A percentile compares a stretch with the other conserved stretches of the same genome.
Conservation (phyloP, 2,329 filamentous ascomycete species). For the Verticillium alfalfae region DNA sequence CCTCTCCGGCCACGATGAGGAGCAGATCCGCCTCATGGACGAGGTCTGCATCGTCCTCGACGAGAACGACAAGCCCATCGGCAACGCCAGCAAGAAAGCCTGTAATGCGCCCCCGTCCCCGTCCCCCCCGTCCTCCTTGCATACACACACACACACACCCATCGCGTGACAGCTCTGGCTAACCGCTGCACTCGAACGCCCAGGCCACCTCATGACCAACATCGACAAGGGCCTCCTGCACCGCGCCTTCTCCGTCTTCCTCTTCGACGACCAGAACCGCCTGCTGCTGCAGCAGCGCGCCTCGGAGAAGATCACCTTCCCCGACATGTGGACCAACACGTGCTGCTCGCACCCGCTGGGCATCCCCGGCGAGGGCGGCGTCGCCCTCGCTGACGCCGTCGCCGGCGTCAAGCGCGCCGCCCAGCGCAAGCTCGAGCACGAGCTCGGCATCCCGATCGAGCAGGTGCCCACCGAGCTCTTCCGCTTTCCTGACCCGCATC, state of each 20-base stretch:
- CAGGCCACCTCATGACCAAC: slow-evolving; percentile 98
- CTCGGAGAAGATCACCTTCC: slow-evolving; percentile 96
- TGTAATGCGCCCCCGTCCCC: slow-evolving; percentile 52
- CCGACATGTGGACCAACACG: slow-evolving; percentile 99
- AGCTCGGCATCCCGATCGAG: slow-evolving; percentile 82
- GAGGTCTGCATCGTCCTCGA: slow-evolving; percentile 97
- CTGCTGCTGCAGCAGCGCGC: slow-evolving; percentile 94
- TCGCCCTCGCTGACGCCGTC: slow-evolving; percentile 72
- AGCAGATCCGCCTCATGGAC: slow-evolving; percentile 97
- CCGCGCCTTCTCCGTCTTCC: slow-evolving; percentile 95
- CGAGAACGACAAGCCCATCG: slow-evolving; percentile 86
- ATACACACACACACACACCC: neutral
- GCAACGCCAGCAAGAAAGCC: slow-evolving; percentile 95
- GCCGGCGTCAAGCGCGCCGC: slow-evolving; percentile 87
- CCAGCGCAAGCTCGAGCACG: slow-evolving; percentile 88
- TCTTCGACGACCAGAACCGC: slow-evolving; percentile 91
- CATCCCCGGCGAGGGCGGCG: slow-evolving; percentile 85
- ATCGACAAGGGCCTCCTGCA: slow-evolving; percentile 94
- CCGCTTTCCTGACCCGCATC: slow-evolving; percentile 91
- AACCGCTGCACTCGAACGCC: slow-evolving; percentile 17
- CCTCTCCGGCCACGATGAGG: slow-evolving; percentile 87
- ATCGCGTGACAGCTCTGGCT: slow-evolving; percentile 43
- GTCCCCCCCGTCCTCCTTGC: neutral
- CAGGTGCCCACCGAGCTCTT: slow-evolving; percentile 92
- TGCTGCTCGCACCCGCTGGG: slow-evolving; percentile 97